A percentile compares a stretch with the other conserved stretches of the same genome.
phyloP scores from a whole-genome alignment of 352 stramenopile genomes.

The Peronospora belbahrii region DNA sequence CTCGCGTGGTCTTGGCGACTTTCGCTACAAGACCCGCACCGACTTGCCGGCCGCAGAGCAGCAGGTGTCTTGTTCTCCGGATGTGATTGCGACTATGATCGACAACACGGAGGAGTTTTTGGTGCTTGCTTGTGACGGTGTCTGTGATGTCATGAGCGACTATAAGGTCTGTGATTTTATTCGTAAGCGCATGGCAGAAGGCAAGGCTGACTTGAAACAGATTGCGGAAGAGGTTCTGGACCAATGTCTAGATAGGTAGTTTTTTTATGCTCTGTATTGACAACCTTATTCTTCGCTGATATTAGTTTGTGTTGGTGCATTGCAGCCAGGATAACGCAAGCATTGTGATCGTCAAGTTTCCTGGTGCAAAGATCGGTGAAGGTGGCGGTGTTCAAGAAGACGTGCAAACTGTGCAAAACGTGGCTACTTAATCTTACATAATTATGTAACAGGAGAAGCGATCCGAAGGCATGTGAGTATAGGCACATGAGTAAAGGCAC shows the following conservation, averaged over 20 bases:
- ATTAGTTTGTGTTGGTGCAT: not conserved
- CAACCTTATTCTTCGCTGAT: not conserved
- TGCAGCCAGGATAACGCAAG: conserved; percentile 82
- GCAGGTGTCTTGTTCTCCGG: conserved; percentile 81
- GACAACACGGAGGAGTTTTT: conserved; percentile 87
- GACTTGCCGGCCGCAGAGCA: conserved; percentile 60
- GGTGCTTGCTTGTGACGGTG: conserved; percentile 88
- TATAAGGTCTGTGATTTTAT: conserved; percentile 85
- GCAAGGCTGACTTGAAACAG: conserved; percentile 58
- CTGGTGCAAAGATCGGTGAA: conserved; percentile 47
- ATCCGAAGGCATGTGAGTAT: too few species aligned
- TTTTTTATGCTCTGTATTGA: not conserved
- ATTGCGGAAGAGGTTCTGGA: conserved; percentile 80
- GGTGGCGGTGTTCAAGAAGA: conserved; percentile 71
- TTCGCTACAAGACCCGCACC: conserved; percentile 66
- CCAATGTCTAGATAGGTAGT: conserved; percentile 66
- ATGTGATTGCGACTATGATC: conserved; percentile 76
- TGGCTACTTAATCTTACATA: too few species aligned
- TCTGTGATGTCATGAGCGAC: conserved; percentile 92
- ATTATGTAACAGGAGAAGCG: too few species aligned
- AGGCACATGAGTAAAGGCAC: too few species aligned
- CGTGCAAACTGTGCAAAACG: too few species aligned
- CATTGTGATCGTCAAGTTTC: conserved; percentile 72
- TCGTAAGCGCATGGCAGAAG: conserved; percentile 58
- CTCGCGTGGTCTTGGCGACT: conserved; percentile 72